phyloP scores from a whole-genome alignment of 139 green algal genomes.

The Chlorella sp. region DNA sequence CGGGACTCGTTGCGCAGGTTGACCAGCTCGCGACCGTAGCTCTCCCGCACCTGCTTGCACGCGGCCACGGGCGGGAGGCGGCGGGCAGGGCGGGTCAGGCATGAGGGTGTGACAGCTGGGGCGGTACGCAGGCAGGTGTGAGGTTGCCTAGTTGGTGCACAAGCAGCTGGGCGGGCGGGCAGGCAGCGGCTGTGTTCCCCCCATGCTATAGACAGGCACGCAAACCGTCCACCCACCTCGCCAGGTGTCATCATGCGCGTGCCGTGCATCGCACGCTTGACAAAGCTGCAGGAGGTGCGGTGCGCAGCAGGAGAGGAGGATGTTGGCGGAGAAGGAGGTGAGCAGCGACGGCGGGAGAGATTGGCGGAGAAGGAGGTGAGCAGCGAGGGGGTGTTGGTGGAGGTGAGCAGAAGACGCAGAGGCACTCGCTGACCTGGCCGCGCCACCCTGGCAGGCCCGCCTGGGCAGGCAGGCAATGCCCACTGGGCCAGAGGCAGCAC shows the following conservation, averaged over 20 bases:
- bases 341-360: too few relatives aligned
- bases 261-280: constrained; percentile 95
- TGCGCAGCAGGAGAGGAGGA: background rate
- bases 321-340: too few relatives aligned
- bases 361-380: background rate
- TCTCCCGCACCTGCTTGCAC: constrained; percentile 42
- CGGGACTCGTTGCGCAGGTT: constrained; percentile 86
- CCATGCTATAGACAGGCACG: too few relatives aligned
- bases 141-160: too few relatives aligned
- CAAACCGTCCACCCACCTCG: constrained; percentile 58
- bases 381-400: too few relatives aligned
- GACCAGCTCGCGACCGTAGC: constrained; percentile 90
- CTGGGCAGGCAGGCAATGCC: too few relatives aligned
- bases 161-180: too few relatives aligned
- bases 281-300: constrained; percentile 21
- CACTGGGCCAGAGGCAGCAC: background rate
- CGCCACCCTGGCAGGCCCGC: background rate
- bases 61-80: background rate
- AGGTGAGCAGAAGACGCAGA: background rate
- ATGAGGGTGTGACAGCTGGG: too few relatives aligned
- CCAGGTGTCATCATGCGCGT: constrained; percentile 86
- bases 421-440: background rate
- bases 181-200: too few relatives aligned
- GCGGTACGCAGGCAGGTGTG: too few relatives aligned
- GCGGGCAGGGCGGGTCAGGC: background rate